phyloP scores from a whole-genome alignment of 139 green algal species.

The Eudorina sp. region DNA sequence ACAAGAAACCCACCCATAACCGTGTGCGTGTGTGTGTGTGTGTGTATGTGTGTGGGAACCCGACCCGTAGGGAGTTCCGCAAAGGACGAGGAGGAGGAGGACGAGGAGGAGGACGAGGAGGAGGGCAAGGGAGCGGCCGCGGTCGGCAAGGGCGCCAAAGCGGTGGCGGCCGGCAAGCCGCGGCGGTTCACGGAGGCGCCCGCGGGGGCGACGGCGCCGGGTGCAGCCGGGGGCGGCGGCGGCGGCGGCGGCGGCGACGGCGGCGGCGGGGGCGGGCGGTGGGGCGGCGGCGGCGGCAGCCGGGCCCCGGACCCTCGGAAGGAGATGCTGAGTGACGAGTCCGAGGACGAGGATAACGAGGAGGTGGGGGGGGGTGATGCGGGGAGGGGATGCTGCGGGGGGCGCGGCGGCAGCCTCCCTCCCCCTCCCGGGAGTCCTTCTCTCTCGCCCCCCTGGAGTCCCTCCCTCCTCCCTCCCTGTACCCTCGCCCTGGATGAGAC shows the following conservation, averaged over 20 bases:
- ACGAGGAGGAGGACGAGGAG: neutral
- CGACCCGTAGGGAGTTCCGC: neutral
- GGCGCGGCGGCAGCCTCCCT: neutral
- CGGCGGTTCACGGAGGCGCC: conserved; percentile 31
- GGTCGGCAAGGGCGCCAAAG: neutral
- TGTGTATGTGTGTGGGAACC: no score
- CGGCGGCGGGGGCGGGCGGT: neutral
- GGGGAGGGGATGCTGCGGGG: neutral
- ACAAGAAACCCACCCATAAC: no score
- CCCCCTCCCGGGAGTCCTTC: neutral
- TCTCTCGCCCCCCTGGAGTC: neutral
- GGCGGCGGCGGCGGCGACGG: neutral
- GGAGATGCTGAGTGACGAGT: neutral
- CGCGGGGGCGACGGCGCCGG: neutral
- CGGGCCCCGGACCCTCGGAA: neutral
- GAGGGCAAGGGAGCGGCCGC: neutral
- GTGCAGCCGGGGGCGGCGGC: neutral
- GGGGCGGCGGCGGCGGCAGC: neutral
- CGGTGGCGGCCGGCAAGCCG: conserved; percentile 7
- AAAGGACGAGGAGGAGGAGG: neutral
- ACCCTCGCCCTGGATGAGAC: neutral
- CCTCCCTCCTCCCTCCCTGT: neutral
- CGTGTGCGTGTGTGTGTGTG: no score
- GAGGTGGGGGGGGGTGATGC: neutral
- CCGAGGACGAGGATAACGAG: neutral